Evolutionary conservation across 2,329 filamentous ascomycete genomes (phyloP).

Genomic region (Beauveria varroae): DNA sequence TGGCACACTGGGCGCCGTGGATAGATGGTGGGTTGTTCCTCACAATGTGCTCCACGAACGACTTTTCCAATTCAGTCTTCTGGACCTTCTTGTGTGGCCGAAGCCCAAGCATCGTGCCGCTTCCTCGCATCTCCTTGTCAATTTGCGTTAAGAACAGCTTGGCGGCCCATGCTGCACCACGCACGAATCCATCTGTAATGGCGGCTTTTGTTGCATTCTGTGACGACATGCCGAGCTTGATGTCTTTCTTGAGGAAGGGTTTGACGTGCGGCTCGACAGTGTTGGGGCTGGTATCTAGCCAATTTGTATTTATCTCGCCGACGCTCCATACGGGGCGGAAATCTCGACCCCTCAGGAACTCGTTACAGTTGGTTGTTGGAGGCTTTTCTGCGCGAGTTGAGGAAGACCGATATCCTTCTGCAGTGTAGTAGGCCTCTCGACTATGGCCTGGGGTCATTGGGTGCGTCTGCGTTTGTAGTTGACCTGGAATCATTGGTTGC

Average conservation of each 20-base stretch:
- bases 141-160: not conserved
- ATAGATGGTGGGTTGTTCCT: slow-evolving; percentile 4
- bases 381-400: not conserved
- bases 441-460: not conserved
- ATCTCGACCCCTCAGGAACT: not conserved
- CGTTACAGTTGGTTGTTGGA: not conserved
- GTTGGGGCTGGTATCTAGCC: not conserved
- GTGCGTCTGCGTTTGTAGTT: not conserved
- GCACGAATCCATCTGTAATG: slow-evolving; percentile 2
- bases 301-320: not conserved
- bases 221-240: slow-evolving; percentile 4
- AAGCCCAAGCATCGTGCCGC: slow-evolving; percentile 7
- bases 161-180: slow-evolving; percentile 3
- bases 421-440: not conserved
- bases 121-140: not conserved
- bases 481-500: too few relatives aligned
- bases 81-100: slow-evolving; percentile 4
- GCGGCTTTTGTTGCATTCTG: slow-evolving; percentile 5
- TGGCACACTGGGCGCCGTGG: not conserved
- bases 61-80: not conserved
- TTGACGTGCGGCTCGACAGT: not conserved
- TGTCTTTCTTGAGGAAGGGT: not conserved
- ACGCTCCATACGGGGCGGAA: slow-evolving; percentile 2
- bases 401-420: not conserved
- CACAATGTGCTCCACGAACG: slow-evolving; percentile 6